Percentiles rank a stretch among this genome's conserved stretches.
phyloP scores from a whole-genome alignment of 106 monocot species.

The Alisma plantagoaquatica region DNA sequence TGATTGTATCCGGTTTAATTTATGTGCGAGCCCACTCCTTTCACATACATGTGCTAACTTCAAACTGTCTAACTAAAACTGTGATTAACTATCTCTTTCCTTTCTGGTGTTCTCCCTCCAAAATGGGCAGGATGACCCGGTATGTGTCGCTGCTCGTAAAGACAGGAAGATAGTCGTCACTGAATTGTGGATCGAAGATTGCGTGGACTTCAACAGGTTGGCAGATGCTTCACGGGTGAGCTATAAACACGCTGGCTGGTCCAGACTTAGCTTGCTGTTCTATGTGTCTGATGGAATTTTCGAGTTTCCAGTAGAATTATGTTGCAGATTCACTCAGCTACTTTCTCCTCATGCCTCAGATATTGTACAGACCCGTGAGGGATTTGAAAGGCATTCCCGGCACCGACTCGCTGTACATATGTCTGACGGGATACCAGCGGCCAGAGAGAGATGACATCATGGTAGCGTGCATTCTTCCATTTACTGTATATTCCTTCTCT shows the following conservation, averaged over 20 bases:
- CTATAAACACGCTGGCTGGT: neutral
- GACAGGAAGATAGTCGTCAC: conserved; percentile 73
- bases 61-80: neutral
- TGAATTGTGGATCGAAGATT: conserved; percentile 79
- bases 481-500: too few species aligned
- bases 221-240: conserved; percentile 58
- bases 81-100: neutral
- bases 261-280: neutral
- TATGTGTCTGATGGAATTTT: neutral
- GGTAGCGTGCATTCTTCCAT: conserved; percentile 31
- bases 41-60: neutral
- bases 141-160: conserved; percentile 64
- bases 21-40: conserved; percentile 33
- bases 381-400: conserved; percentile 93
- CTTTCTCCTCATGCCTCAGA: conserved; percentile 22
- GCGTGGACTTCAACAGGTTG: conserved; percentile 39
- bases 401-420: conserved; percentile 45
- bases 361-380: conserved; percentile 70
- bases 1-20: conserved; percentile 59
- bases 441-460: conserved; percentile 89
- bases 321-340: too few species aligned
- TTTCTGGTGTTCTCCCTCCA: conserved; percentile 6
- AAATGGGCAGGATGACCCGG: conserved; percentile 59
- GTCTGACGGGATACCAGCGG: conserved; percentile 94
- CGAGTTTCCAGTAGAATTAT: neutral